Evolutionary conservation across 192 early-diverging fungal genomes (phyloP).

Genomic region (Dissophora globulifera): DNA sequence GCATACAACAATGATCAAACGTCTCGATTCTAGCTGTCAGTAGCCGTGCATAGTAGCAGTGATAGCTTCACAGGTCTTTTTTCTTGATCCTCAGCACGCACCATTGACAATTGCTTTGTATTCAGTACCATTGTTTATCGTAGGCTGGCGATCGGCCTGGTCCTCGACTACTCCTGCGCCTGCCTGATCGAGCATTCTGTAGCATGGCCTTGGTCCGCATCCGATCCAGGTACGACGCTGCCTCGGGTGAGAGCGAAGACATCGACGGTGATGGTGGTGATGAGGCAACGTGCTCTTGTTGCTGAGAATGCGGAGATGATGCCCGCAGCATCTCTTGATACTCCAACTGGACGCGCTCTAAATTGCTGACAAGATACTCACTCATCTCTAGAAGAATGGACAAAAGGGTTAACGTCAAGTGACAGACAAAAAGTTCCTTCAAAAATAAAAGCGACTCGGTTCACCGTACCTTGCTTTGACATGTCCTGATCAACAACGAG

Average conservation of each 20-base stretch:
- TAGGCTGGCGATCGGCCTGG: too few relatives aligned
- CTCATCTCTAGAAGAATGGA: conserved; percentile 27
- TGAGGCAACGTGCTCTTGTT: not conserved
- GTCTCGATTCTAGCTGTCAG: too few relatives aligned
- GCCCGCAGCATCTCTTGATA: conserved; percentile 22
- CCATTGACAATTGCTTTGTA: too few relatives aligned
- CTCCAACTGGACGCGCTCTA: conserved; percentile 13
- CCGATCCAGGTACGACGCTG: conserved; percentile 27
- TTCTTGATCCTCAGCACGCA: too few relatives aligned
- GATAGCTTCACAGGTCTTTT: too few relatives aligned
- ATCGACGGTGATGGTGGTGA: not conserved
- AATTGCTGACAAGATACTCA: conserved; percentile 17
- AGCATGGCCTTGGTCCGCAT: conserved; percentile 7
- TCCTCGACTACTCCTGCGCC: not conserved
- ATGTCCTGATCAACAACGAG: conserved; percentile 31
- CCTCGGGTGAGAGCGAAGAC: conserved; percentile 15
- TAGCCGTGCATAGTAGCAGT: too few relatives aligned
- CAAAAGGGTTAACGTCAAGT: not conserved
- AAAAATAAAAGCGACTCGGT: not conserved
- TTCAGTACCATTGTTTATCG: too few relatives aligned
- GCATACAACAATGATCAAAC: too few relatives aligned
- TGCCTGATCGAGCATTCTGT: not conserved
- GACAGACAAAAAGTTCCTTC: too few relatives aligned
- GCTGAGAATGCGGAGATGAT: not conserved
- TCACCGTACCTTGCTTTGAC: conserved; percentile 37